These are phyloP conservation scores for Russula ochroleuca DNA, from an alignment of 768 basidiomycete genomes.

Conservation along the genomic window DNA sequence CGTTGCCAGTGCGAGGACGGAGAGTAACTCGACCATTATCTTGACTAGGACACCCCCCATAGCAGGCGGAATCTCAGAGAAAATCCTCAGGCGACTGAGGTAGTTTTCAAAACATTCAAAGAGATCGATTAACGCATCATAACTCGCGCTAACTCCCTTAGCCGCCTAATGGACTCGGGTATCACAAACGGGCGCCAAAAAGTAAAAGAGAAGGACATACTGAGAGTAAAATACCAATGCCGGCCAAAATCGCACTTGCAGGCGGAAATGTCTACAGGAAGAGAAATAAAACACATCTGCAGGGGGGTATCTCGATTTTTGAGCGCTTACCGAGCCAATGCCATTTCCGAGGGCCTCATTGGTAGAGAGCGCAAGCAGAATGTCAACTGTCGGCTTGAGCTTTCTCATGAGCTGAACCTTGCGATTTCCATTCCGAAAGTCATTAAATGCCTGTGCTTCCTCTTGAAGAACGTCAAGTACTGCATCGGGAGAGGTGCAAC, in stretches of 20 bases:
- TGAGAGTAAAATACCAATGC: constrained; percentile 6
- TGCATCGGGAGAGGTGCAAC: neutral
- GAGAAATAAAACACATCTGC: neutral
- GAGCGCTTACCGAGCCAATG: neutral
- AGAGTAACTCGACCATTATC: constrained; percentile 7
- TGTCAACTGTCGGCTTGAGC: neutral
- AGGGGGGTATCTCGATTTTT: too few relatives aligned
- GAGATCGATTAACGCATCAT: neutral
- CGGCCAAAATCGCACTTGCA: constrained; percentile 1
- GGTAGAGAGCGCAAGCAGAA: neutral
- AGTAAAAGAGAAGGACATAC: neutral
- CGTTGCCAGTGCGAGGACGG: constrained; percentile 4
- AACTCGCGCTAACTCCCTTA: neutral
- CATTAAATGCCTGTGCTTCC: neutral
- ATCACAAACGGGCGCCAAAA: neutral
- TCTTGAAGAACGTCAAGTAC: neutral
- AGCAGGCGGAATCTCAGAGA: neutral
- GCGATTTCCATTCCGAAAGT: constrained; percentile 6
- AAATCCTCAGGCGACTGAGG: neutral
- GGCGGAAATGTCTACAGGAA: constrained; percentile 2
- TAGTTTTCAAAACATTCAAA: constrained; percentile 5
- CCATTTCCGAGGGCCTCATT: neutral
- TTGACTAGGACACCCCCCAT: neutral
- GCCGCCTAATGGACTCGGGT: neutral
- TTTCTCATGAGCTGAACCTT: neutral